Evolutionary conservation across 1,284 basidiomycete genomes (phyloP).

Genomic region (Vanrija humicola): DNA sequence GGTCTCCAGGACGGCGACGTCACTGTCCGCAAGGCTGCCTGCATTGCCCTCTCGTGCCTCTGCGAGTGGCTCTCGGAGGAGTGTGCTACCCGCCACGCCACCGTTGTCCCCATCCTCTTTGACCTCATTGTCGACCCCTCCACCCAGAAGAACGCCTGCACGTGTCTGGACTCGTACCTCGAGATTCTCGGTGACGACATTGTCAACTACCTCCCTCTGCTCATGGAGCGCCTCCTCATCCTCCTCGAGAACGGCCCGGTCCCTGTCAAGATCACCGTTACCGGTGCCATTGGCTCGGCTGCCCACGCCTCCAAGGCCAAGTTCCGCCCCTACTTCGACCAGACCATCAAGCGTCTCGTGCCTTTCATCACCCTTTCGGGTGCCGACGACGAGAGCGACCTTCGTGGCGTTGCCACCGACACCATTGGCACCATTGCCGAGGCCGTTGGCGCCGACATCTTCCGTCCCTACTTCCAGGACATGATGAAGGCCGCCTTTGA

Average conservation of each 20-base stretch:
- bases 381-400: constrained; percentile 72
- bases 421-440: constrained; percentile 97
- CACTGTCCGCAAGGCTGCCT: constrained; percentile 88
- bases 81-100: constrained; percentile 75
- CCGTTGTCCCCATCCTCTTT: constrained; percentile 87
- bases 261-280: constrained; percentile 89
- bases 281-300: constrained; percentile 95
- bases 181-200: constrained; percentile 87
- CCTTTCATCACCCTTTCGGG: constrained; percentile 75
- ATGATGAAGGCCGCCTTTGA: constrained; percentile 96
- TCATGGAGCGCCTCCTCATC: constrained; percentile 91
- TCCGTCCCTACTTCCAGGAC: constrained; percentile 91
- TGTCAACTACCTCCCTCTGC: constrained; percentile 83
- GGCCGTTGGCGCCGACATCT: constrained; percentile 89
- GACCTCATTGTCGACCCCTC: constrained; percentile 79
- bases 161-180: constrained; percentile 91
- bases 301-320: constrained; percentile 93
- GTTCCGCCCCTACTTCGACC: constrained; percentile 93
- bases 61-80: constrained; percentile 98
- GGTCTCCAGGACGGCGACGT: constrained; percentile 82
- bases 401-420: constrained; percentile 97
- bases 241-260: constrained; percentile 83
- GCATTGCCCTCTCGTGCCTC: constrained; percentile 89
- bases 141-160: constrained; percentile 90
- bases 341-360: constrained; percentile 83